Base-by-base conservation (phyloP, 257 asterid genomes). In the Buddleja alternifolia region DNA sequence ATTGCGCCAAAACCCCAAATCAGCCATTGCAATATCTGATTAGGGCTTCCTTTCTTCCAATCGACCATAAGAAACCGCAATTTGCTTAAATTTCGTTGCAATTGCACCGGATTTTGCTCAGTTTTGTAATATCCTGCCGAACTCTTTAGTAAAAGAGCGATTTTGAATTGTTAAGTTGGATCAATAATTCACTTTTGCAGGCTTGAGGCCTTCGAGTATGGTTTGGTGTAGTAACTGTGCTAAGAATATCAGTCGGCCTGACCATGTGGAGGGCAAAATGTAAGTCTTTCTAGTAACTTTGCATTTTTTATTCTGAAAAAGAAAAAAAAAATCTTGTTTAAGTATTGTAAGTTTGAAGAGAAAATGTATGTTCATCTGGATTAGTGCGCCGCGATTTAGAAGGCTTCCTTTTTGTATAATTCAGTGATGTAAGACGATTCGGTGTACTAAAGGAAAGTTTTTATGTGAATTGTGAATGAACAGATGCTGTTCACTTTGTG, bases 401-500 rank as follows among this genome's bases (percentile, higher is more conserved):
- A 23, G 23, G 39, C 37, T 36, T 10, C 37, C 51, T 25, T 37
- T 14, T 14, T 62, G 50, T 15, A 34, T 36, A n/a, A 10, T 45
- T 29, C 8, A 16, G 25, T 51, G 17, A 40, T 14, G 23, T 63
- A 34, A 4, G 15, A 40, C 20, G 34, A 16, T 14, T 40, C 8
- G 59, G 48, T 39, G 19, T 55, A 12, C 37, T 55, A 47, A 51
- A 20, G 24, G 45, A 37, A 24, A 40, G 39, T 51, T 65, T 11
- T 69, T 48, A 39, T 61, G 65, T 40, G 61, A 60, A 59, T 52
- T 70, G 14, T 71, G 3, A 53, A 54, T 44, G 15, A 39, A 66
- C 86, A 89, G 96, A 78, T 84, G 91, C 60, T 89, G 92, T 84
- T 57, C 78, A 4, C n/a, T 41, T 32, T 89, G 96, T 66, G 96